A percentile compares a stretch with the other conserved stretches of the same genome.
Evolutionary conservation across 768 basidiomycete species (phyloP).

Genomic region (Phylloporus sp.): DNA sequence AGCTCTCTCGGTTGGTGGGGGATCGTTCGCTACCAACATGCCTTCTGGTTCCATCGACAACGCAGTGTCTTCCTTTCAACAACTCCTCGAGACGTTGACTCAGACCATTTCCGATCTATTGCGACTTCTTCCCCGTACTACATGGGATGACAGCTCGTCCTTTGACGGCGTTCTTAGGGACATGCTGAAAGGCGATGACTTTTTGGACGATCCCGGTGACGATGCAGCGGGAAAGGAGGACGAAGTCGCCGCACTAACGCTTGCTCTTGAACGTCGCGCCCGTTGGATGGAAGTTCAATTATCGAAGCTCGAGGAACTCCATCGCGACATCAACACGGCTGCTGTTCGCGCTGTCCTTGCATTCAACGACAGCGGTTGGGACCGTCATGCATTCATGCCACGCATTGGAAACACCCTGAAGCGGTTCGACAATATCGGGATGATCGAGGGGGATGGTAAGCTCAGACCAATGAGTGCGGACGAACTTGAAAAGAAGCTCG

Average conservation of each 20-base stretch:
- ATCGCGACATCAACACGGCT: conserved; percentile 86
- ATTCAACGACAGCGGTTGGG: conserved; percentile 86
- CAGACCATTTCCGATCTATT: conserved; percentile 86
- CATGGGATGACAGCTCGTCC: conserved; percentile 87
- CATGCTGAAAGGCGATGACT: conserved; percentile 86
- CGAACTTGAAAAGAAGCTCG: conserved; percentile 72
- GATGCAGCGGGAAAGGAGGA: conserved; percentile 66
- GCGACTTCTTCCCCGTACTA: conserved; percentile 79
- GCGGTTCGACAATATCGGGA: conserved; percentile 63
- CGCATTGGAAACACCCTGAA: conserved; percentile 62
- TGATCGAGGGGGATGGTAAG: conserved; percentile 42
- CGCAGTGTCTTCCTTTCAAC: conserved; percentile 85
- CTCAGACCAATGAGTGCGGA: conserved; percentile 54
- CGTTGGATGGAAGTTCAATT: conserved; percentile 92
- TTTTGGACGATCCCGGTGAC: conserved; percentile 69
- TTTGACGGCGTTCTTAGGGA: conserved; percentile 83
- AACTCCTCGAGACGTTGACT: conserved; percentile 80
- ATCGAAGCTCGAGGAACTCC: conserved; percentile 82
- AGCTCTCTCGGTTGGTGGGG: conserved; percentile 78
- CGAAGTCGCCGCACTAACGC: conserved; percentile 78
- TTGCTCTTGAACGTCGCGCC: conserved; percentile 83
- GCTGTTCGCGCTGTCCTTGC: conserved; percentile 77
- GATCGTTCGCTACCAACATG: conserved; percentile 73
- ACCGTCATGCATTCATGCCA: conserved; percentile 61
- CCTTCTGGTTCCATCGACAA: conserved; percentile 88